A percentile compares a stretch with the other conserved stretches of the same genome.
Evolutionary conservation across 306 rosid species (phyloP).

Genomic region (Canavalia gladiata): DNA sequence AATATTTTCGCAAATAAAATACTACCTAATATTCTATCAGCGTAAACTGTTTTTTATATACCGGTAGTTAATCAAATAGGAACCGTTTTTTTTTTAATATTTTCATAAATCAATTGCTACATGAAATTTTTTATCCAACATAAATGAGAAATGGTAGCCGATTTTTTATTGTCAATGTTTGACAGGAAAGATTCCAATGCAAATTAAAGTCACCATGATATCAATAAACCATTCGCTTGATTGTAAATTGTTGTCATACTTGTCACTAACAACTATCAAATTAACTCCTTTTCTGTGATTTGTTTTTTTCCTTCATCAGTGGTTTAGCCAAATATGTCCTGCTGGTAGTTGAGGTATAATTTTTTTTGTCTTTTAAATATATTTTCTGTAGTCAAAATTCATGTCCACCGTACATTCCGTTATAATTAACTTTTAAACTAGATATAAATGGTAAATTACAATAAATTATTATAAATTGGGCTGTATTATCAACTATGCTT

Average conservation of each 20-base stretch:
- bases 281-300: background rate
- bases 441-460: background rate
- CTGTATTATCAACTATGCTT: background rate
- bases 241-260: background rate
- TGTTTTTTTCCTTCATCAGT: background rate
- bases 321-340: background rate
- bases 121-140: no score
- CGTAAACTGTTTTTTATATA: no score
- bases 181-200: no score
- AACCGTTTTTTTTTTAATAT: no score
- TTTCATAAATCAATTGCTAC: no score
- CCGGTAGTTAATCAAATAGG: no score
- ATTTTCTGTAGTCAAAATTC: background rate
- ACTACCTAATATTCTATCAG: no score
- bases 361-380: background rate
- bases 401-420: background rate
- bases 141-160: no score
- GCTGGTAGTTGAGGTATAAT: background rate
- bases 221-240: background rate
- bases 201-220: background rate
- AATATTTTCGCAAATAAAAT: no score
- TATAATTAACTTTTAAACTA: background rate
- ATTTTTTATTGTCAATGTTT: no score
- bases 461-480: background rate
- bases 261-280: background rate